These are phyloP conservation scores for Aspergillus bridgeri DNA, from an alignment of 495 filamentous ascomycete species.

Conservation along the genomic window DNA sequence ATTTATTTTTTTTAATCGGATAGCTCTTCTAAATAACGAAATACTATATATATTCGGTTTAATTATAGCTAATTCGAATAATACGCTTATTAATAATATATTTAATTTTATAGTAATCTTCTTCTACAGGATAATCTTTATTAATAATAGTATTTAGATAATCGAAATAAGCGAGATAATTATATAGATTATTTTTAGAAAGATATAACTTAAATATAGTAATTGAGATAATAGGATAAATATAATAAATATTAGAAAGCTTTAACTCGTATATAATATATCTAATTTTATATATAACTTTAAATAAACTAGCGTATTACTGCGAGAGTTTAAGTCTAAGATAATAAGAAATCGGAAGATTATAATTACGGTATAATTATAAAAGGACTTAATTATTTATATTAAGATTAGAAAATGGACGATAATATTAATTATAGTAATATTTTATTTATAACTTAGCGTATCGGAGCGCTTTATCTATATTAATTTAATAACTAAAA, in stretches of 20 bases:
- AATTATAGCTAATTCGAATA: too few species aligned
- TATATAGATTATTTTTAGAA: slow-evolving; percentile 11
- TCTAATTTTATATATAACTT: neutral
- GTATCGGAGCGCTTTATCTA: too few species aligned
- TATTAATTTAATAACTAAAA: too few species aligned
- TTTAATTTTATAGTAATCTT: too few species aligned
- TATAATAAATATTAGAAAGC: slow-evolving; percentile 8
- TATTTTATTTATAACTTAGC: too few species aligned
- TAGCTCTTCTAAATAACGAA: slow-evolving; percentile 5
- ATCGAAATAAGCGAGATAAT: slow-evolving; percentile 1
- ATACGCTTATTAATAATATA: too few species aligned
- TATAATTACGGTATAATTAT: slow-evolving; percentile 9
- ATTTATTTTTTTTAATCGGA: slow-evolving; percentile 8
- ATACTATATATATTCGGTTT: too few species aligned
- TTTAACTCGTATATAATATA: slow-evolving; percentile 9
- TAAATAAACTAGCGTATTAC: slow-evolving; percentile 1
- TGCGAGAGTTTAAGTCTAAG: slow-evolving; percentile 8
- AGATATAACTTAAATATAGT: slow-evolving; percentile 13
- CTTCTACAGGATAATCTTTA: slow-evolving; percentile 12
- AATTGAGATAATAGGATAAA: slow-evolving; percentile 11
- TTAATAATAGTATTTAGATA: slow-evolving; percentile 1
- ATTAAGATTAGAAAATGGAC: slow-evolving; percentile 5
- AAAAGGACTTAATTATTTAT: slow-evolving; percentile 8
- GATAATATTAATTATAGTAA: slow-evolving; percentile 9
- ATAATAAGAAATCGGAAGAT: slow-evolving; percentile 4